These are phyloP conservation scores for Volvox carteri DNA, from an alignment of 163 green algal genomes.

Conservation along the genomic window DNA sequence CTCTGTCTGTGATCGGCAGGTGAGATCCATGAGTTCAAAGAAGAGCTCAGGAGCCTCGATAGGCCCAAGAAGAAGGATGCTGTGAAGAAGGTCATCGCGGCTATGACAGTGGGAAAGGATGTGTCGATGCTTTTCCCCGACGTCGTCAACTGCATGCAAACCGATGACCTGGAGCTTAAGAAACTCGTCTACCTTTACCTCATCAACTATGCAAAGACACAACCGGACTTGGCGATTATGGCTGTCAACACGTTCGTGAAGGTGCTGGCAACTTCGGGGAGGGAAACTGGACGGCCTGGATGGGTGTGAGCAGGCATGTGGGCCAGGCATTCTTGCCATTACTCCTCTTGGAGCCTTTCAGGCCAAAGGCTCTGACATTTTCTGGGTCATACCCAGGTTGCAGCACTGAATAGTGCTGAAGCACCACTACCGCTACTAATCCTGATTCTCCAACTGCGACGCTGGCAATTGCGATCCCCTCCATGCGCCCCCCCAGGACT, in stretches of 20 bases:
- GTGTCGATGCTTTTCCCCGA: slow-evolving; percentile 98
- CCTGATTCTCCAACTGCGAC: no score
- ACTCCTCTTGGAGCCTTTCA: no score
- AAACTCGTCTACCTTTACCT: slow-evolving; percentile 99
- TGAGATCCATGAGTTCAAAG: slow-evolving; percentile 97
- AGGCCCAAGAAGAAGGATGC: slow-evolving; percentile 95
- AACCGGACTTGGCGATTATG: slow-evolving; percentile 99
- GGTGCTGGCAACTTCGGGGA: slow-evolving; percentile 60
- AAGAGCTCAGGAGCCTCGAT: slow-evolving; percentile 93
- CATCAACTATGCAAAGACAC: slow-evolving; percentile 99
- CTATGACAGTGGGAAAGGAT: slow-evolving; percentile 99
- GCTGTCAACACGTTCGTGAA: slow-evolving; percentile 99
- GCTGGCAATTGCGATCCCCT: no score
- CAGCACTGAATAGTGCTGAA: no score
- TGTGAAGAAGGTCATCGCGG: slow-evolving; percentile 99
- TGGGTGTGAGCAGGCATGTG: neutral
- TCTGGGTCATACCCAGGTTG: no score
- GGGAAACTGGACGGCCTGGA: slow-evolving; percentile 27
- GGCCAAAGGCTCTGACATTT: no score
- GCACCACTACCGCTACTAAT: no score
- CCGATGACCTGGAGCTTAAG: slow-evolving; percentile 98
- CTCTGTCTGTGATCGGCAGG: slow-evolving; percentile 70
- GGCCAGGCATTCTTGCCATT: no score
- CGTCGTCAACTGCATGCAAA: slow-evolving; percentile 99
- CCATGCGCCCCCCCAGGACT: slow-evolving; percentile 94